Evolutionary conservation across 2,329 filamentous ascomycete genomes (phyloP), one percentile per base, ranked within the genome.

Genomic region (Alternaria panax): DNA sequence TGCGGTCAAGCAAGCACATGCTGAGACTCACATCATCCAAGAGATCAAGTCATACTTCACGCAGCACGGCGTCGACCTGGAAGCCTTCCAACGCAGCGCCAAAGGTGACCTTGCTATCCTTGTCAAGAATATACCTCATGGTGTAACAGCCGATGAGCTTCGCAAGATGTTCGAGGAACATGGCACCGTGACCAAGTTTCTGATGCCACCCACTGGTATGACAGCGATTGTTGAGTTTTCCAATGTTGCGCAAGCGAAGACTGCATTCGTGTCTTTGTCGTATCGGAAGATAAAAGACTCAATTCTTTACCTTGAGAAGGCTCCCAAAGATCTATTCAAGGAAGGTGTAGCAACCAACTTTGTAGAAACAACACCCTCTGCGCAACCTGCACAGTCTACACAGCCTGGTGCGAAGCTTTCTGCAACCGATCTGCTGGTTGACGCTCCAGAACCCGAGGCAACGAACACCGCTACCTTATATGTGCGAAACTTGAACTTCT

Each of bases 11-110:
- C 95, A 98, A 82, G 95, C 95, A 9, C 91, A 97, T 77, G 95
- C 94, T 42, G 95, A 99, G 83, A 98, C 94, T 22, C 91, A 95
- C 64, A 87, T 97, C 68, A 98, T 99, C 59, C 92, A 97, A 80
- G 95, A 98, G 78, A 97, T 93, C 2, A 98, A 97, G 79, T 84
- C 90, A 9, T 99, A 96, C 80, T 97, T 99, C 74, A 84, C 86
- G 53, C 86, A 90, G 43, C 92, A 97, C 66, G 94, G 94, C 34
- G 91, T 98, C 22, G 92, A 98, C 78, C 84, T 99, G 46, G 90
- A 97, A 65, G 90, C 93, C 11, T 98, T 99, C 82, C 95, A 94
- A 78, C 88, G 87, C 55, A 88, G 88, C 62, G 88, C 92, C 75
- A 89, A 93, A 73, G 94, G 94, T 61, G 93, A 97, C 75, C 90